Conservation (phyloP, 495 filamentous ascomycete genomes). For the Parmelia sp. region DNA sequence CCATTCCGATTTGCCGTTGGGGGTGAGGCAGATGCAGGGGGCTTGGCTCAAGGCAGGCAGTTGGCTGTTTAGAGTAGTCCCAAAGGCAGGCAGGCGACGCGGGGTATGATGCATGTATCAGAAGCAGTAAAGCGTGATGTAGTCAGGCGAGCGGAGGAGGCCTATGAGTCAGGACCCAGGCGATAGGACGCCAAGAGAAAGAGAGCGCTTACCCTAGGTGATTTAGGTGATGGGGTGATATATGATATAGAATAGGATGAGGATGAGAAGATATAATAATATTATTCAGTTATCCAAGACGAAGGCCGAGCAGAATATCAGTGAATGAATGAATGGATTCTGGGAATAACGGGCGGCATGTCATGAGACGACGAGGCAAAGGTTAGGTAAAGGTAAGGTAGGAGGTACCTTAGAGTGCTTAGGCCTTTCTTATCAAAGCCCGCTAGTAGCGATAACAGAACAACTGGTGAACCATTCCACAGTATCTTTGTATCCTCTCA, state of each 20-base stretch:
- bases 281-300: neutral
- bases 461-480: no score
- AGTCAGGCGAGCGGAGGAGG: constrained; percentile 15
- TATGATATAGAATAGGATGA: neutral
- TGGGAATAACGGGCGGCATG: neutral
- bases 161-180: constrained; percentile 15
- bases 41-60: neutral
- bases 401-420: no score
- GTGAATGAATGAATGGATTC: no score
- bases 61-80: neutral
- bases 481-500: neutral
- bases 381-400: no score
- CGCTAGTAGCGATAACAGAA: constrained; percentile 5
- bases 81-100: neutral
- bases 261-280: neutral
- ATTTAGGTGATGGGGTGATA: constrained; percentile 14
- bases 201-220: neutral
- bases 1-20: constrained; percentile 11
- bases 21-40: constrained; percentile 3
- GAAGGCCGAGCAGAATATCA: neutral
- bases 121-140: constrained; percentile 18
- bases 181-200: constrained; percentile 2
- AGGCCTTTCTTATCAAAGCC: neutral
- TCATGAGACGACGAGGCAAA: neutral
- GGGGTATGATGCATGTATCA: constrained; percentile 14